Base-by-base conservation (phyloP, 192 early-diverging fungal genomes). In the Spinellus fusiger region DNA sequence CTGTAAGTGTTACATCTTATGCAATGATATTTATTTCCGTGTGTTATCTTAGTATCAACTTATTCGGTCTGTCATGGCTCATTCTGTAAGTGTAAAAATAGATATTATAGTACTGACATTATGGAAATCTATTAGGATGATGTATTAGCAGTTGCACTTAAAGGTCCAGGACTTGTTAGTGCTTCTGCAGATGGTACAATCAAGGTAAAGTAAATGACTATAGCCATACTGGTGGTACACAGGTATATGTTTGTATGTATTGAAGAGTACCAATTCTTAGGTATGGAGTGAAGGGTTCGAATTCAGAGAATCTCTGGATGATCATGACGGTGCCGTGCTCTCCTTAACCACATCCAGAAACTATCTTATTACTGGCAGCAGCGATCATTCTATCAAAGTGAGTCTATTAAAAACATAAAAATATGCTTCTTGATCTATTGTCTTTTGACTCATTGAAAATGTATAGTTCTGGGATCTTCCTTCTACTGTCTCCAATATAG, bases 171-270 rank as follows among this genome's bases (percentile, higher is more conserved):
- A 33, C 65, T 88, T 29, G 85, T 76, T 26, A 80, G 83, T 54
- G 89, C 77, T 7, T 85, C 80, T 4, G 84, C 87, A 9, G 87
- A 89, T 74, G 87, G 89, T 37, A 71, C 73, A 35, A 76, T 89
- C 13, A 82, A 83, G 54, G 75, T 82, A 65, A 44, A 54, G 54
- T 68, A 44, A 68, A 65, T 44, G 18, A 37, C 6, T 37, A 65
- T 55, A 26, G 53, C 22, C 7, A 29, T 15, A n/a, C n/a, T n/a
- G n/a, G n/a, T n/a, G n/a, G n/a, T n/a, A n/a, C n/a, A n/a, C n/a
- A n/a, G n/a, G n/a, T n/a, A n/a, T n/a, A n/a, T n/a, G n/a, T n/a
- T n/a, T n/a, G n/a, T n/a, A n/a, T n/a, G n/a, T n/a, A n/a, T n/a
- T n/a, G n/a, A n/a, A n/a, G n/a, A n/a, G n/a, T n/a, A 58, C 22